Evolutionary conservation across 73 alveolate genomes (phyloP).

Genomic region (Paramecium octaurelia): DNA sequence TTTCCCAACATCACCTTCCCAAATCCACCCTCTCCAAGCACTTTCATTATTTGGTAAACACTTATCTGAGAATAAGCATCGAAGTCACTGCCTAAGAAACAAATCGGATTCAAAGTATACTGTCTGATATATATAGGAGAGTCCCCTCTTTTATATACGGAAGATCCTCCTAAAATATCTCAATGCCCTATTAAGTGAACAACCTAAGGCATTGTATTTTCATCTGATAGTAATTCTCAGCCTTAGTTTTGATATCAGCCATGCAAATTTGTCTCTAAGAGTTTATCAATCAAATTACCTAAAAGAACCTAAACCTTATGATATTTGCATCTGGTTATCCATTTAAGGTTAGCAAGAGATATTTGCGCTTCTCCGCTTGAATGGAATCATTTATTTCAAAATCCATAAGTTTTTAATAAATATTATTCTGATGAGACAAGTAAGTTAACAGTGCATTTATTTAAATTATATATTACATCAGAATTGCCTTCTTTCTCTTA

Average conservation of each 20-base stretch:
- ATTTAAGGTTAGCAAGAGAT: neutral
- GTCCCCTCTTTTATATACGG: constrained; percentile 28
- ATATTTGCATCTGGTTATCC: constrained; percentile 7
- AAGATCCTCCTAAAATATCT: constrained; percentile 54
- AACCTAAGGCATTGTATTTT: constrained; percentile 21
- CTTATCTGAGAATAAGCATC: constrained; percentile 35
- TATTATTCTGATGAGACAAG: neutral
- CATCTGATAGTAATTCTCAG: neutral
- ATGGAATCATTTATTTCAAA: neutral
- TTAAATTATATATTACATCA: neutral
- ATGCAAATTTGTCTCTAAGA: neutral
- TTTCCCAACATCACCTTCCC: constrained; percentile 93
- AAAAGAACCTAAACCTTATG: neutral
- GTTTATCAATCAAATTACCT: neutral
- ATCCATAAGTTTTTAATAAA: neutral
- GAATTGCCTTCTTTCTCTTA: neutral
- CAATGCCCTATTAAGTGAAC: constrained; percentile 53
- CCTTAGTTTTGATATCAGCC: neutral
- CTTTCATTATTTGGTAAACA: constrained; percentile 73
- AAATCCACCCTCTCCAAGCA: constrained; percentile 96
- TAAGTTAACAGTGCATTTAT: neutral
- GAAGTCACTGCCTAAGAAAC: constrained; percentile 3
- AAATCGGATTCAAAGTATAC: neutral
- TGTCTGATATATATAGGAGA: constrained; percentile 3
- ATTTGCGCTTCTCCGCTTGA: neutral